A percentile compares a stretch with the other conserved stretches of the same genome.
Conservation (phyloP, 129 eudicot genomes). For the Chrysanthemum lavandulifolium region DNA sequence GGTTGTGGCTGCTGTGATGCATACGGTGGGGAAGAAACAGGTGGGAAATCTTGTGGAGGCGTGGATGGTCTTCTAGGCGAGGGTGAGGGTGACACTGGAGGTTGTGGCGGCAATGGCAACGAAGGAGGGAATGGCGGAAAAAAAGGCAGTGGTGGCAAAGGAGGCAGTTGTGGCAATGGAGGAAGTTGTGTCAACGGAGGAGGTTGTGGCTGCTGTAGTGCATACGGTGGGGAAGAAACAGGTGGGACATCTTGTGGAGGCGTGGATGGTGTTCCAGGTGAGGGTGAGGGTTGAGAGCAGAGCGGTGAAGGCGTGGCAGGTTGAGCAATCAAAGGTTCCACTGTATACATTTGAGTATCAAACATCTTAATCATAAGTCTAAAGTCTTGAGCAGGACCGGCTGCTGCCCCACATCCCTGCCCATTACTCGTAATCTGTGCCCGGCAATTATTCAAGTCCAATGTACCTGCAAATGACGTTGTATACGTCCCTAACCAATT, state of each 20-base stretch:
- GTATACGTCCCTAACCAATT: constrained; percentile 60
- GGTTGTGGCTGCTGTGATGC: not conserved
- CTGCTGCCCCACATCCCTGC: constrained; percentile 62
- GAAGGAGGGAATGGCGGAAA: not conserved
- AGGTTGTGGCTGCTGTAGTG: not conserved
- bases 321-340: constrained; percentile 72
- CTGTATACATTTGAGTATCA: constrained; percentile 54
- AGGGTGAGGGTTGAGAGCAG: constrained; percentile 43
- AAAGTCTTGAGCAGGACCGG: constrained; percentile 58
- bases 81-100: constrained; percentile 11
- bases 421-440: constrained; percentile 45
- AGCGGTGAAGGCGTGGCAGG: constrained; percentile 59
- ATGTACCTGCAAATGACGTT: constrained; percentile 50
- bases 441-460: constrained; percentile 52
- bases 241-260: constrained; percentile 8
- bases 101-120: not conserved
- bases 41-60: constrained; percentile 7
- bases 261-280: constrained; percentile 22
- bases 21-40: not conserved
- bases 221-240: not conserved
- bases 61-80: constrained; percentile 19
- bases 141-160: not conserved
- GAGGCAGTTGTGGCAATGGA: not conserved
- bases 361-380: constrained; percentile 57
- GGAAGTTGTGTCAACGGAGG: constrained; percentile 2